Base-by-base conservation (phyloP, 176 grass and related monocot genomes). In the Typha latifolia region DNA sequence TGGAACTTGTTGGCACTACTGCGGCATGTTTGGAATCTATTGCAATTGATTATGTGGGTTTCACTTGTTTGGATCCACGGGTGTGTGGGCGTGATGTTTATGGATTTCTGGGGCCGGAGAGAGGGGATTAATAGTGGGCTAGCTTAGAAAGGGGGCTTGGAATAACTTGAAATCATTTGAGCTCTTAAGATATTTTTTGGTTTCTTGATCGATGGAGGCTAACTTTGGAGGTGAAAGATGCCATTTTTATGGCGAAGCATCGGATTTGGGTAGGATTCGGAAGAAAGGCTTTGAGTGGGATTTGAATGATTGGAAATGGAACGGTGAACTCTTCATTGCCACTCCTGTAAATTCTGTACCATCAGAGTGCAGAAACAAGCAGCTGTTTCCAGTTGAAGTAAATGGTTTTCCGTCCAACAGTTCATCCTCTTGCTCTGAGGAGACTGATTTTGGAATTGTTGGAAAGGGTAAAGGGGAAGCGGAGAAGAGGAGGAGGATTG, bases 271-370 rank as follows among this genome's bases (percentile, higher is more conserved):
- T 82, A 76, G 74, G 64, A 76, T 70, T 12, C 80, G 82, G 74
- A 89, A 80, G 62, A 80, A 73, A 68, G 68, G 80, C 55, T 82
- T 91, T 26, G 85, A 90, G 51, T 97, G 93, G 93, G 88, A 97
- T 78, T 82, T 91, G 62, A 92, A 97, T 72, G 83, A 86, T 12
- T 97, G 93, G 93, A 86, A 74, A 69, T 92, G 93, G 93, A 82
- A 97, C 77, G 74, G 88, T 13, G 85, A 97, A 16, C 74, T 70
- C 47, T 85, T 99, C 50, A 69, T 85, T 0, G 95, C 95, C 19
- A 81, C 71, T 13, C 89, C 86, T 12, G 57, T 62, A 52, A 79
- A 75, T 32, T 62, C 34, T 32, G 65, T 68, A 29, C 21, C 20
- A 11, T 19, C 16, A 14, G 53, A 59, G 2, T 11, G 53, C 53